Percentiles rank a stretch among this genome's conserved stretches.
phyloP scores from a whole-genome alignment of 2,329 filamentous ascomycete species.

The Sclerotinia trifoliorum region DNA sequence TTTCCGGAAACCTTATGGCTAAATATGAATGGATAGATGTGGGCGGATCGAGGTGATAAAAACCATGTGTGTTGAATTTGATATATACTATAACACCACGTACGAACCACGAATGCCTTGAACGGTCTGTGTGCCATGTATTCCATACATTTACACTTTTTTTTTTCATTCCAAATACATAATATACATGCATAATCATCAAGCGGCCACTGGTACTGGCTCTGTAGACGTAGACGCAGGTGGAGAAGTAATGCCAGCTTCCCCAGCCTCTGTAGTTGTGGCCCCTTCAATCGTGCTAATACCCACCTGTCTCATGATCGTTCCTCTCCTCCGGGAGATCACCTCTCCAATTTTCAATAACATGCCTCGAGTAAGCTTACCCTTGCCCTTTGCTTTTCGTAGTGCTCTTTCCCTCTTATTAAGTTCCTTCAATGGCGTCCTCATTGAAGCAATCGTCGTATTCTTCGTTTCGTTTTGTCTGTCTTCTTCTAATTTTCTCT shows the following conservation, averaged over 20 bases:
- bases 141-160: slow-evolving; percentile 22
- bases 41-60: background rate
- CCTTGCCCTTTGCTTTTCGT: slow-evolving; percentile 38
- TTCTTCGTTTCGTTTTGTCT: slow-evolving; percentile 43
- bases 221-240: slow-evolving; percentile 6
- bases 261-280: background rate
- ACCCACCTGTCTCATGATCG: slow-evolving; percentile 28
- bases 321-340: slow-evolving; percentile 36
- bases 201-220: slow-evolving; percentile 21
- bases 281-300: slow-evolving; percentile 17
- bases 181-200: slow-evolving; percentile 35
- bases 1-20: too few species aligned
- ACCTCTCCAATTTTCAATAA: slow-evolving; percentile 39
- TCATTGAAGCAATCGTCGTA: slow-evolving; percentile 34
- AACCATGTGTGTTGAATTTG: slow-evolving; percentile 24
- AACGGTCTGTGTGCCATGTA: slow-evolving; percentile 6
- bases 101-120: slow-evolving; percentile 32
- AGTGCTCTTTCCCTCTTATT: slow-evolving; percentile 35
- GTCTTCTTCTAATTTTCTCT: slow-evolving; percentile 61
- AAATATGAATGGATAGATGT: background rate
- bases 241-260: slow-evolving; percentile 1
- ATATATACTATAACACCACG: slow-evolving; percentile 30
- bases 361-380: slow-evolving; percentile 37
- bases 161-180: slow-evolving; percentile 30
- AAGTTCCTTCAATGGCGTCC: slow-evolving; percentile 38